Conservation (phyloP, 805 yeast species). For the Starmerella tilneyi region DNA sequence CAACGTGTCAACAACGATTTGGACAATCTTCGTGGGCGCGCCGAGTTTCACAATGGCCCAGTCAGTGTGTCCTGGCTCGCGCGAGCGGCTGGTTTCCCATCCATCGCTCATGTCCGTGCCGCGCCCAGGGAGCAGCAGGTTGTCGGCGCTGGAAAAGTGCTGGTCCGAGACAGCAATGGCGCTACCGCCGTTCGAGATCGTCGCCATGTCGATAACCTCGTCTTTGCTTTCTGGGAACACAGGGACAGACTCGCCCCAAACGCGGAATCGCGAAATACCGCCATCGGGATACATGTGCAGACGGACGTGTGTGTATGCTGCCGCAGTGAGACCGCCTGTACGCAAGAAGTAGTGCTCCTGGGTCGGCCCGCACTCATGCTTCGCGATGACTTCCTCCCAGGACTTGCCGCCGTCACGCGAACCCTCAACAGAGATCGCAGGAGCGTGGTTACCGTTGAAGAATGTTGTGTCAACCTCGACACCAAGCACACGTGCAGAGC, state of each 20-base stretch:
- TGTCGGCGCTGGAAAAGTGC: slow-evolving; percentile 88
- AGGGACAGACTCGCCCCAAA: slow-evolving; percentile 78
- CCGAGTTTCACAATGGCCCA: slow-evolving; percentile 86
- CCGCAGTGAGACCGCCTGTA: slow-evolving; percentile 42
- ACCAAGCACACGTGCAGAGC: slow-evolving; percentile 67
- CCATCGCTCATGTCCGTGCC: slow-evolving; percentile 97
- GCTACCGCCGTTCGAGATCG: slow-evolving; percentile 79
- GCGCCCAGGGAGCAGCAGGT: slow-evolving; percentile 81
- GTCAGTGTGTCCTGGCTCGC: slow-evolving; percentile 74
- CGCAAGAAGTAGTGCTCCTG: slow-evolving; percentile 76
- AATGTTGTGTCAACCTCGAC: slow-evolving; percentile 88
- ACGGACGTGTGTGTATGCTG: slow-evolving; percentile 65
- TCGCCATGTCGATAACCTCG: slow-evolving; percentile 59
- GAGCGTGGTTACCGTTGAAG: slow-evolving; percentile 94
- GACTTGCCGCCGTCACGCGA: slow-evolving; percentile 31
- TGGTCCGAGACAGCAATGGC: slow-evolving; percentile 78
- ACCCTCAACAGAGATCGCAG: slow-evolving; percentile 77
- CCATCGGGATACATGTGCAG: slow-evolving; percentile 96
- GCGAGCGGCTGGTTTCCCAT: slow-evolving; percentile 92
- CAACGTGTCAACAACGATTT: slow-evolving; percentile 77
- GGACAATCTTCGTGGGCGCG: slow-evolving; percentile 44
- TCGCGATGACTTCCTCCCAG: slow-evolving; percentile 66
- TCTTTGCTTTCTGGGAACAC: slow-evolving; percentile 42
- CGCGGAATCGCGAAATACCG: slow-evolving; percentile 89
- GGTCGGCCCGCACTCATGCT: slow-evolving; percentile 77